These are phyloP conservation scores for Boletus albobrunnescens DNA, from an alignment of 1,284 basidiomycete species.

Conservation along the genomic window DNA sequence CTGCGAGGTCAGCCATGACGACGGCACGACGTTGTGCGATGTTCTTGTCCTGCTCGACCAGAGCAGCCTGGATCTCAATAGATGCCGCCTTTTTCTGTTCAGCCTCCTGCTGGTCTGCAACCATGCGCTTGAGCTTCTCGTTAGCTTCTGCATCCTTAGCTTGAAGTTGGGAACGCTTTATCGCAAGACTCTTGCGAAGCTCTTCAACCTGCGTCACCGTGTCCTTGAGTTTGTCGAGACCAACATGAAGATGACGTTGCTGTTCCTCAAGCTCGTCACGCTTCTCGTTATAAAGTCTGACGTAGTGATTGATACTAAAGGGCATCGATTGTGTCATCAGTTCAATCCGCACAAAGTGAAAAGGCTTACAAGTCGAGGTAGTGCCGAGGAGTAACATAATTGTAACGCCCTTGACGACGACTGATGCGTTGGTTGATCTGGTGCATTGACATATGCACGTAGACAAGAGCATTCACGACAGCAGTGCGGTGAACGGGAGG, in stretches of 20 bases:
- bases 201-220: constrained; percentile 97
- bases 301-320: constrained; percentile 91
- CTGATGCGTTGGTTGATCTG: constrained; percentile 87
- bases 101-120: constrained; percentile 96
- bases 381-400: constrained; percentile 97
- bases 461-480: constrained; percentile 90
- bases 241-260: constrained; percentile 97
- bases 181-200: constrained; percentile 90
- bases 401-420: constrained; percentile 88
- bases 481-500: constrained; percentile 85
- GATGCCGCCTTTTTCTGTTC: constrained; percentile 97
- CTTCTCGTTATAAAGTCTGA: constrained; percentile 94
- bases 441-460: constrained; percentile 89
- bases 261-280: constrained; percentile 99
- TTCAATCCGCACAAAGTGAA: constrained; percentile 6
- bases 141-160: constrained; percentile 95
- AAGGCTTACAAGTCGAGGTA: constrained; percentile 94
- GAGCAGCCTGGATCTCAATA: constrained; percentile 90
- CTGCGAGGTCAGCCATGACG: constrained; percentile 94
- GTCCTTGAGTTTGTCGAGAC: constrained; percentile 93
- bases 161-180: constrained; percentile 89
- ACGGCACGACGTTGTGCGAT: constrained; percentile 86
- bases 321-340: constrained; percentile 11
- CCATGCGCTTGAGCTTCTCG: constrained; percentile 97
- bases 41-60: constrained; percentile 86